Base-by-base conservation (phyloP, 768 basidiomycete species). In the Lyophyllum atratum region DNA sequence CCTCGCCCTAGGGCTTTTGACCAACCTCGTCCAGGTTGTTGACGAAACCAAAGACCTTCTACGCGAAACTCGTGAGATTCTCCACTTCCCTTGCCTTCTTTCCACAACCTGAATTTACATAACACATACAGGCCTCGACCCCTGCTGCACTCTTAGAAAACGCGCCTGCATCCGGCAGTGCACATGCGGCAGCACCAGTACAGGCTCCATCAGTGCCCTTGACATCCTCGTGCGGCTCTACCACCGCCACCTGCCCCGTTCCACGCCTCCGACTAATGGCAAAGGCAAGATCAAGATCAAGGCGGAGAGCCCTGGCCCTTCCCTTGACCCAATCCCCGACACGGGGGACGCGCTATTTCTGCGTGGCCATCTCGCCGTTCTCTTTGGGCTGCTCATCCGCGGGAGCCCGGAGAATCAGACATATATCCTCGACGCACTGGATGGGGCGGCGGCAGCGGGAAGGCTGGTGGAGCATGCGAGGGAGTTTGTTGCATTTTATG, bases 1-100 rank as follows among this genome's bases (percentile, higher is more conserved):
- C 68, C 84, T 93, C 25, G 81, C 85, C 6, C 78, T 93, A 5
- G 92, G 86, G 1, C 72, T 93, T 10, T 72, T 93, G 39, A 90
- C 90, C 51, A 93, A 92, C 68, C 73, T 93, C 42, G 83, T 90
- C 0, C 88, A 92, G 64, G 74, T 74, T 5, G 73, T 78, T n/a
- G 76, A 78, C 0, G 74, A 70, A n/a, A 77, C 80, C 10, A 83
- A 82, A 43, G 68, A 76, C 34, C 62, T 74, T 2, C 67, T 84
- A 9, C 76, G 80, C 40, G 73, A 76, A 12, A 80, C 75, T 37
- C 72, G 89, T 89, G 66, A 59, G 85, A 33, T 10, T 21, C 49
- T 19, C 25, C 26, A 3, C 46, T 47, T 26, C 45, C 25, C 10
- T 25, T 46, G 10, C 28, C 1, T 9, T 34, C 34, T 40, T n/a